phyloP scores from a whole-genome alignment of 2,329 filamentous ascomycete genomes.

The Podosphaera fusca region DNA sequence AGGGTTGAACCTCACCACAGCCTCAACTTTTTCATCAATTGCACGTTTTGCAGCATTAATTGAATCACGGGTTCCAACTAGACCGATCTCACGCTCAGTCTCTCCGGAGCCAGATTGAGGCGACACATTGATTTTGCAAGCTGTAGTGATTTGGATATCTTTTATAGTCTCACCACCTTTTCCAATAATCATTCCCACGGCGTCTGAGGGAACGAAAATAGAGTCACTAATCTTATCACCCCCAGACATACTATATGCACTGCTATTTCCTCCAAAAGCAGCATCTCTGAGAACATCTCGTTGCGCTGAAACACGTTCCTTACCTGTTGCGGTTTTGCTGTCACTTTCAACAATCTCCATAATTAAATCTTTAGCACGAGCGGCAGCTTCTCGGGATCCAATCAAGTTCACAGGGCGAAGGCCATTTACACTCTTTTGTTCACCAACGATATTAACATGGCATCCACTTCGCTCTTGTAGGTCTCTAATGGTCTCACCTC shows the following conservation, averaged over 20 bases:
- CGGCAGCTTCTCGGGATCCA: constrained; percentile 50
- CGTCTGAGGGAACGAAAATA: constrained; percentile 70
- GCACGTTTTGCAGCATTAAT: constrained; percentile 63
- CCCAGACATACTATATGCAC: constrained; percentile 19
- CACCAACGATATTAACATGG: constrained; percentile 84
- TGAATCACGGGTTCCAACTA: constrained; percentile 55
- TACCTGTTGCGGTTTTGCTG: constrained; percentile 26
- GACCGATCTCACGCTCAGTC: constrained; percentile 62
- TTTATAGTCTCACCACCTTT: constrained; percentile 88
- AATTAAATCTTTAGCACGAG: constrained; percentile 64
- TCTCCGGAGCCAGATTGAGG: constrained; percentile 57
- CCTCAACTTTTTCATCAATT: constrained; percentile 81
- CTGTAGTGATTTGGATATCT: constrained; percentile 69
- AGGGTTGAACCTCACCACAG: constrained; percentile 41
- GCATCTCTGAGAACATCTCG: constrained; percentile 24
- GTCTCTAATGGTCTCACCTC: constrained; percentile 79
- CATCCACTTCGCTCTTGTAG: constrained; percentile 81
- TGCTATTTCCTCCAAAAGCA: constrained; percentile 18
- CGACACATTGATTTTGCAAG: constrained; percentile 88
- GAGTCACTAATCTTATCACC: constrained; percentile 57
- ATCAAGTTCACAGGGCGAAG: constrained; percentile 79
- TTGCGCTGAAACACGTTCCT: constrained; percentile 16
- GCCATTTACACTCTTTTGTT: constrained; percentile 81
- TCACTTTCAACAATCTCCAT: constrained; percentile 90
- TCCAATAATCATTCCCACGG: constrained; percentile 90